Evolutionary conservation across 768 basidiomycete genomes (phyloP).

Genomic region (Kwoniella newhampshirensis): DNA sequence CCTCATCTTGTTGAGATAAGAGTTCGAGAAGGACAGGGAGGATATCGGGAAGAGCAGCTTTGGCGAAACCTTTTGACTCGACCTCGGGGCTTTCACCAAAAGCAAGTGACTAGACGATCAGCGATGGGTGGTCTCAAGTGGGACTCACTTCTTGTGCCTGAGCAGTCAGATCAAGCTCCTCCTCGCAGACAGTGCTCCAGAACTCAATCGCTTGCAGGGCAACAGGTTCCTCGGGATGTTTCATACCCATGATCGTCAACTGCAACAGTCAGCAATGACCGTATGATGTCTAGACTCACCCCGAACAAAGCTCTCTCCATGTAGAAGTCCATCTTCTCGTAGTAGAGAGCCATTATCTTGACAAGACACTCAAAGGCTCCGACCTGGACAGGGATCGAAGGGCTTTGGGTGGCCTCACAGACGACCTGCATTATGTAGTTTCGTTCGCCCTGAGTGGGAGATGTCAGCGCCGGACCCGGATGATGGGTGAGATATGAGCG

Average conservation of each 20-base stretch:
- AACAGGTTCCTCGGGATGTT: constrained; percentile 82
- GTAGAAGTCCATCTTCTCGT: constrained; percentile 98
- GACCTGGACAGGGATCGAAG: constrained; percentile 79
- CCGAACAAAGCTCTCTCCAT: constrained; percentile 99
- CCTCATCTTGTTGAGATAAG: constrained; percentile 89
- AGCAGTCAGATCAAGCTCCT: constrained; percentile 86
- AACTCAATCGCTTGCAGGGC: constrained; percentile 97
- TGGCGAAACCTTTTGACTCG: constrained; percentile 88
- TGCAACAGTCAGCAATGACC: constrained; percentile 50
- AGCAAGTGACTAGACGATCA: constrained; percentile 70
- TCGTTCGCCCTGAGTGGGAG: constrained; percentile 76
- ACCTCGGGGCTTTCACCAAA: constrained; percentile 72
- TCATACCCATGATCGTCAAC: constrained; percentile 98
- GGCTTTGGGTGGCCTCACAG: constrained; percentile 93
- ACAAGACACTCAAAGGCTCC: constrained; percentile 94
- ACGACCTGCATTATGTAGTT: constrained; percentile 99
- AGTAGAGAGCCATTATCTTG: constrained; percentile 94
- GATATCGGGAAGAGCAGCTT: constrained; percentile 90
- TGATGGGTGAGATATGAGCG: neutral
- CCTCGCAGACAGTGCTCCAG: constrained; percentile 98
- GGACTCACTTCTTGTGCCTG: constrained; percentile 80
- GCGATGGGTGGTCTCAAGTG: neutral
- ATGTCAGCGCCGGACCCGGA: constrained; percentile 7
- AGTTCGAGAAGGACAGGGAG: constrained; percentile 85
- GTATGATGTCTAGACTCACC: constrained; percentile 58